A percentile compares a stretch with the other conserved stretches of the same genome.
These are phyloP conservation scores for Hyaloscypha variabilis DNA, from an alignment of 495 filamentous ascomycete genomes.

Conservation along the genomic window DNA sequence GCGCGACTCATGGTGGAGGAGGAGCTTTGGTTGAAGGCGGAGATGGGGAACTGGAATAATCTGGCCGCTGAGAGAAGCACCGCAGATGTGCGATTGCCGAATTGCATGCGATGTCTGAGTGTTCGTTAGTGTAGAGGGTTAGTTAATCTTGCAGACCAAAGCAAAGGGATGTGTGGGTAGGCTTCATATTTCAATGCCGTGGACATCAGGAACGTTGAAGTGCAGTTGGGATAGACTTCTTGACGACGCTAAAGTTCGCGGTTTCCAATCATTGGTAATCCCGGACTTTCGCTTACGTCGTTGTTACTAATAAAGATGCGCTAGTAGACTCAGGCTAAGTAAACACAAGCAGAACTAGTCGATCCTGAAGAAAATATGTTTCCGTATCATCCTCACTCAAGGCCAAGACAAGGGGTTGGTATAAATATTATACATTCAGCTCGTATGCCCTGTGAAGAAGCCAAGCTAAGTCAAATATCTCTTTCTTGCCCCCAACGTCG, in stretches of 20 bases:
- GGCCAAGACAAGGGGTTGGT: not conserved
- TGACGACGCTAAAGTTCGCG: not conserved
- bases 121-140: not conserved
- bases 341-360: too few species aligned
- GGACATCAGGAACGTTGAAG: not conserved
- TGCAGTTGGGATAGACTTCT: not conserved
- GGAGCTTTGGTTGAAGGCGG: constrained; percentile 10
- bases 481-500: not conserved
- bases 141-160: constrained; percentile 7
- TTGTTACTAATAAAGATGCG: too few species aligned
- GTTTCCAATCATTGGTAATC: too few species aligned
- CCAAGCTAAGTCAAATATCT: not conserved
- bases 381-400: too few species aligned
- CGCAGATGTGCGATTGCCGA: constrained; percentile 10
- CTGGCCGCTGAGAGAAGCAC: constrained; percentile 10
- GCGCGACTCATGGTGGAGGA: constrained; percentile 35
- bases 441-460: not conserved
- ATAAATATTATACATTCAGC: constrained; percentile 1
- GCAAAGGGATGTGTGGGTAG: not conserved
- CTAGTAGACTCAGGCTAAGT: too few species aligned
- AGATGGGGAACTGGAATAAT: constrained; percentile 13
- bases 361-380: too few species aligned
- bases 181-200: constrained; percentile 5
- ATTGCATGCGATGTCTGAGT: constrained; percentile 9
- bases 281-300: too few species aligned